Evolutionary conservation across 192 early-diverging fungal genomes (phyloP).

Genomic region (Umbelopsis sp.): DNA sequence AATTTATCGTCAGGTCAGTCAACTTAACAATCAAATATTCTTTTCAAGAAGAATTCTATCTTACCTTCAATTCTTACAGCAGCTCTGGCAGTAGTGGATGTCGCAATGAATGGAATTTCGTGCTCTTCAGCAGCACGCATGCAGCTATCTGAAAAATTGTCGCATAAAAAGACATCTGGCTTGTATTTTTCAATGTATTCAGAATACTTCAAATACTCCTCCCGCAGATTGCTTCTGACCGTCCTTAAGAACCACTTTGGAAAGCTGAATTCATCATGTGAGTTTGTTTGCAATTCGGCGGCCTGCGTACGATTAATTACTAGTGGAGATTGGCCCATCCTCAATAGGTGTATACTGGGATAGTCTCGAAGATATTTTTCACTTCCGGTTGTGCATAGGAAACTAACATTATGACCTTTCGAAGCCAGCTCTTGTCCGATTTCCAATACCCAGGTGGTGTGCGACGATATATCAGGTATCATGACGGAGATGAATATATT

Average conservation of each 20-base stretch:
- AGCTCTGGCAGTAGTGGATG: slow-evolving; percentile 23
- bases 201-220: not conserved
- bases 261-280: not conserved
- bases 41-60: not conserved
- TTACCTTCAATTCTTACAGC: not conserved
- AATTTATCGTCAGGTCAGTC: no score
- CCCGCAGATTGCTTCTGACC: not conserved
- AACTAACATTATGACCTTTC: slow-evolving; percentile 21
- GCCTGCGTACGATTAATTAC: not conserved
- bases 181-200: not conserved
- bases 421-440: slow-evolving; percentile 16
- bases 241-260: not conserved
- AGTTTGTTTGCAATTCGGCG: not conserved
- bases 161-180: slow-evolving; percentile 22
- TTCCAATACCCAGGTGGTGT: slow-evolving; percentile 25
- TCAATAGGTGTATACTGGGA: not conserved
- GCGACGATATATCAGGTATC: slow-evolving; percentile 17
- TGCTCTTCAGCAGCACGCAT: slow-evolving; percentile 15
- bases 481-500: not conserved
- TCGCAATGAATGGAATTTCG: slow-evolving; percentile 25
- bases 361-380: slow-evolving; percentile 4
- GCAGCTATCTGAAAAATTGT: slow-evolving; percentile 28
- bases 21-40: no score
- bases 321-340: not conserved
- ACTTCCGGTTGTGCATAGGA: not conserved